Evolutionary conservation across 1,139 yeast genomes (phyloP).

Genomic region (Debaryomyces coudertii): DNA sequence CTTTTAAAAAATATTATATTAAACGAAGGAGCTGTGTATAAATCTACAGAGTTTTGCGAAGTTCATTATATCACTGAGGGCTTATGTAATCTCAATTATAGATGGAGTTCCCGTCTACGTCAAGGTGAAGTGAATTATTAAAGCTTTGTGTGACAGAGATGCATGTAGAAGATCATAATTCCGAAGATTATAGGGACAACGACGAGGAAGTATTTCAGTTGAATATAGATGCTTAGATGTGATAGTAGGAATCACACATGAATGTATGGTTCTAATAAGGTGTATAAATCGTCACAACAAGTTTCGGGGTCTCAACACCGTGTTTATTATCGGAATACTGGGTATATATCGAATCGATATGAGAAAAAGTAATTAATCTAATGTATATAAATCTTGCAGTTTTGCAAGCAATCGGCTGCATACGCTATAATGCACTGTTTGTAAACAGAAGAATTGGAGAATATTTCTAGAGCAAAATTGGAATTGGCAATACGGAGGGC

Average conservation of each 20-base stretch:
- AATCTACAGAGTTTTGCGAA: background rate
- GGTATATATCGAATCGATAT: background rate
- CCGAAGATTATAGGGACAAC: too few species aligned
- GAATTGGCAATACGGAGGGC: background rate
- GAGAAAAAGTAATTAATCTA: background rate
- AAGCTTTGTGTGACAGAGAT: too few species aligned
- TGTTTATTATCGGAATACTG: background rate
- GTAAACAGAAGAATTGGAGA: background rate
- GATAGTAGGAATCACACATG: too few species aligned
- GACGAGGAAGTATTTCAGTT: too few species aligned
- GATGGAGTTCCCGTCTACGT: background rate
- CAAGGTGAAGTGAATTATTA: background rate
- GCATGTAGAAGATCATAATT: too few species aligned
- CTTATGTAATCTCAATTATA: constrained; percentile 2
- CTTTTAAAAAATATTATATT: background rate
- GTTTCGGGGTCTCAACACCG: too few species aligned
- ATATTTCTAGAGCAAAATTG: background rate
- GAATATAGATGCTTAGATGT: too few species aligned
- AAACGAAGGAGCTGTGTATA: background rate
- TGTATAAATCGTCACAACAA: too few species aligned
- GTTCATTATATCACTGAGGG: background rate
- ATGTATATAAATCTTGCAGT: background rate
- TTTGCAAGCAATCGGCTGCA: background rate
- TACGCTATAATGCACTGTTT: constrained; percentile 1
- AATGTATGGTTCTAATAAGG: too few species aligned